Evolutionary conservation across 1,139 yeast genomes (phyloP).

Genomic region (Lizanozyma gosingica): DNA sequence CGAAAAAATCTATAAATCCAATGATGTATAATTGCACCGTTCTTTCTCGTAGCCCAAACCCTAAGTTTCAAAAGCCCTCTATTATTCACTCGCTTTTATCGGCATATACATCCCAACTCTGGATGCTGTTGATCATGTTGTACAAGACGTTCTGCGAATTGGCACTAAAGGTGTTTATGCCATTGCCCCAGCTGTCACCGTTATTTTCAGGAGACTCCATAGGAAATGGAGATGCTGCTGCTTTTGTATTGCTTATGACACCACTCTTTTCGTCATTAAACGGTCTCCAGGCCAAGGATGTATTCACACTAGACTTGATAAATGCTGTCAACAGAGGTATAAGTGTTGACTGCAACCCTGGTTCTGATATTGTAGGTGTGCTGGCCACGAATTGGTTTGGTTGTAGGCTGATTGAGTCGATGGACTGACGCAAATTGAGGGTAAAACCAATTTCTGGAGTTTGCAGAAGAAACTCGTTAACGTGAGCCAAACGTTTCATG

Average conservation of each 20-base stretch:
- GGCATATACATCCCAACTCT: constrained; percentile 15
- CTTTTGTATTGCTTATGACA: no score
- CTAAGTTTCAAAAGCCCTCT: constrained; percentile 10
- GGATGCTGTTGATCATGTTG: constrained; percentile 17
- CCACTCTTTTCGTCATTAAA: not conserved
- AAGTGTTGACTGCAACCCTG: not conserved
- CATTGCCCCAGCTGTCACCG: not conserved
- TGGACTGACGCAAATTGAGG: constrained; percentile 13
- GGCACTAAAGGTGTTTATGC: not conserved
- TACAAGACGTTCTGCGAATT: constrained; percentile 10
- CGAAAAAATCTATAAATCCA: no score
- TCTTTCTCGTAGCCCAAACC: no score
- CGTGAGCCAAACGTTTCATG: constrained; percentile 15
- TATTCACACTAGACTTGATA: constrained; percentile 1
- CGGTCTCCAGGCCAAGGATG: constrained; percentile 4
- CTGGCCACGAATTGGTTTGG: not conserved
- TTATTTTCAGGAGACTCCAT: constrained; percentile 3
- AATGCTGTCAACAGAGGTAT: not conserved
- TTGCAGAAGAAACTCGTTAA: constrained; percentile 11
- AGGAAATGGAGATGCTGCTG: constrained; percentile 1
- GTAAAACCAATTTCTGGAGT: constrained; percentile 15
- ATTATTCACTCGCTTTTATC: constrained; percentile 1
- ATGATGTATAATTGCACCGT: no score
- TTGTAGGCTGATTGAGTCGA: constrained; percentile 6
- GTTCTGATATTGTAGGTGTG: not conserved